Evolutionary conservation across 2,329 filamentous ascomycete species (phyloP), one percentile per base, ranked within the genome.

Genomic region (Eurotiales sp.): DNA sequence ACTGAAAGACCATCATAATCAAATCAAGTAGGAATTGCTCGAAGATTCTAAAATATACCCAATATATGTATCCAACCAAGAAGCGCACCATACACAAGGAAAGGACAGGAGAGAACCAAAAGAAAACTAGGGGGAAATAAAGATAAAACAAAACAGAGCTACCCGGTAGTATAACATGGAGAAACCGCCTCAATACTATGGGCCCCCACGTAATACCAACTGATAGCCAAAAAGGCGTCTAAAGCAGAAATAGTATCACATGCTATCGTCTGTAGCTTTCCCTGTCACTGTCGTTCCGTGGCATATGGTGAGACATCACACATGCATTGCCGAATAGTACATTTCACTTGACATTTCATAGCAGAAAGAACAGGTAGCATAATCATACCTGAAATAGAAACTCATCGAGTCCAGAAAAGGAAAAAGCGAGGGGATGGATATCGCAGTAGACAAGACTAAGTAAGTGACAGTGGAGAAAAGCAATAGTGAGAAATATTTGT

Each of bases 11-110:
- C n/a, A n/a, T n/a, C n/a, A n/a, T n/a, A 34, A 36, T 46, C 30
- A 47, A 42, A 36, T 30, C 25, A 36, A 43, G 32, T 17, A 34
- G n/a, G 37, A 53, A 50, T 53, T 53, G 51, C 46, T 50, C 46
- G 39, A 54, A 40, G 42, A 45, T 53, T 54, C 51, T 54, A 54
- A 49, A 53, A 42, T 50, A 48, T 44, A 53, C 36, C 51, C 51
- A 42, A 53, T 39, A 52, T 29, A 53, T 44, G 40, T 48, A 44
- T 53, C 51, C 51, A 53, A 53, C 46, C 51, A 34, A 47, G n/a
- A n/a, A n/a, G 50, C 44, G 40, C 46, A 44, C 44, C 50, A 29
- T 46, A 49, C 37, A 48, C 44, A 45, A n/a, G n/a, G n/a, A n/a
- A n/a, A n/a, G n/a, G n/a, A n/a, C 45, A 52, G 32, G 45, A 23